Base-by-base conservation (phyloP, 495 filamentous ascomycete genomes). In the Massariosphaeria phaeospora region DNA sequence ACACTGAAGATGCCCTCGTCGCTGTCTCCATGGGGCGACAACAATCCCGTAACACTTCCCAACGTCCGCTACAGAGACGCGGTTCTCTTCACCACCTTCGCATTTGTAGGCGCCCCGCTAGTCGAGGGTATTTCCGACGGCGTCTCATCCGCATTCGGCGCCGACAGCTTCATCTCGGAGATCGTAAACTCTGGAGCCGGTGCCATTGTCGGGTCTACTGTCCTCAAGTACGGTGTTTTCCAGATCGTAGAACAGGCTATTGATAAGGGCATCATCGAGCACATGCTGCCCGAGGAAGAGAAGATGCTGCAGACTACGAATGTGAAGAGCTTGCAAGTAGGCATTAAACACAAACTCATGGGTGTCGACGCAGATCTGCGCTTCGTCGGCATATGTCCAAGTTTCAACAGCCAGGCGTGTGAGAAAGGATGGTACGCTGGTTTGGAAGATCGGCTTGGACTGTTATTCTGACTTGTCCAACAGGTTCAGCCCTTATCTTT, bases 311-410 rank as follows among this genome's bases (percentile, higher is more conserved):
- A 57, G 23, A 72, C 70, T 24, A 70, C 63, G 1, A 63, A 50
- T 46, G 71, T 69, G 42, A 69, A 70, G 49, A 72, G 69, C 39
- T 45, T 72, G 46, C 70, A 70, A 34, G 71, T 71, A n/a, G 59
- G 56, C 48, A 68, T 72, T 49, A 71, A 72, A 41, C 70, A 72
- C 57, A 72, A 72, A 17, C 64, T 72, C 36, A 72, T 72, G 70
- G 68, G 67, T 25, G 69, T 71, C 4, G 66, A 72, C 40, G 68
- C 70, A 15, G 68, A 72, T 45, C 33, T 72, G 18, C 55, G 63
- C 9, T 63, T 66, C 47, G 44, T 38, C 0, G 54, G 53, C 7
- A 62, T 63, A 4, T 63, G 61, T 41, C 70, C 70, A 9, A 42
- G 64, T 0, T 23, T 33, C 30, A 57, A 63, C 61, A 0, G 45